These are phyloP conservation scores for Crithidia bombi DNA, from an alignment of 208 protist genomes.

Conservation along the genomic window DNA sequence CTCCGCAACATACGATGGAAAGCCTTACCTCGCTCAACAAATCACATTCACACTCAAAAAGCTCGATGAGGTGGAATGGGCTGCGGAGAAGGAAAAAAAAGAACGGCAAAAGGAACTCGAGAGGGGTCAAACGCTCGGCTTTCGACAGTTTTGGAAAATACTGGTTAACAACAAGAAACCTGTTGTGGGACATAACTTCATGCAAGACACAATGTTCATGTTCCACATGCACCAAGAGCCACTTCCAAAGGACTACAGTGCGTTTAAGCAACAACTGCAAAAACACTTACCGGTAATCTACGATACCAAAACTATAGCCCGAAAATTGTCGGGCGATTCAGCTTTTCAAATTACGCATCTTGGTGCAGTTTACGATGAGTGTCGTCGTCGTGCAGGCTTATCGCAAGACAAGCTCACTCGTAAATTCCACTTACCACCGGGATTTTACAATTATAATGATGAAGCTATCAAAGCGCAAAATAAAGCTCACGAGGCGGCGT, in stretches of 20 bases:
- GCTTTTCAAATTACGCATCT: conserved; percentile 40
- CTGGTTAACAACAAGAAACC: conserved; percentile 68
- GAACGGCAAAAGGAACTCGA: conserved; percentile 13
- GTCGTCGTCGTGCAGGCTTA: conserved; percentile 23
- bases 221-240: conserved; percentile 68
- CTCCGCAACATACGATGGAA: conserved; percentile 16
- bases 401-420: conserved; percentile 9
- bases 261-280: conserved; percentile 54
- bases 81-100: background rate
- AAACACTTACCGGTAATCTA: conserved; percentile 52
- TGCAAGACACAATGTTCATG: conserved; percentile 87
- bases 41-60: conserved; percentile 35
- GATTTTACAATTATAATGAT: conserved; percentile 66
- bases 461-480: conserved; percentile 11
- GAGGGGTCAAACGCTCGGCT: conserved; percentile 37
- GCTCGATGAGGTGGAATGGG: conserved; percentile 13
- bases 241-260: conserved; percentile 48
- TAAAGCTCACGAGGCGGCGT: conserved; percentile 72
- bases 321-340: conserved; percentile 14
- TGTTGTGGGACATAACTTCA: conserved; percentile 83
- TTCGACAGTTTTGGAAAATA: conserved; percentile 73
- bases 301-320: conserved; percentile 76
- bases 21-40: conserved; percentile 29
- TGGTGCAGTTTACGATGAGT: conserved; percentile 45
- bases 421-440: conserved; percentile 43